Evolutionary conservation across 768 basidiomycete species (phyloP), one percentile per base, ranked within the genome.

Genomic region (Mycena kentingensis): DNA sequence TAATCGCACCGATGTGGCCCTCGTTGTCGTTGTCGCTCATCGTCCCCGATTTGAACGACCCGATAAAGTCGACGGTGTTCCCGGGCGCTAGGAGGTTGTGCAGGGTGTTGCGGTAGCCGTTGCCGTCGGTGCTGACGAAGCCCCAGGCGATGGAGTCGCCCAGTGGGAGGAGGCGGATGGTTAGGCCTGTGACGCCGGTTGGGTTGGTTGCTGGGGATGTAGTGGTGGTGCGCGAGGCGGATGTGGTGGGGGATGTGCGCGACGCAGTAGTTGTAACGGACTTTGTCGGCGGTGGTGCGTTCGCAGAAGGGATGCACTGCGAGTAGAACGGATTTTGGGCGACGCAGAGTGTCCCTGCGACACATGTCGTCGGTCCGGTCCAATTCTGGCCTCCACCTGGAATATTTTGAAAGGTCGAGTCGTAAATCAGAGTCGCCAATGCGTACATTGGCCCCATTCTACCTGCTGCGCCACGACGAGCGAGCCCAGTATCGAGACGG

Each of bases 1-100:
- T 54, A 1, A 44, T 57, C 10, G 34, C 39, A 4, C 55, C 59
- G 13, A 37, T 46, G n/a, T 60, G 51, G 1, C 59, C 59, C 31
- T 60, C 55, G 25, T 60, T 60, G 11, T 56, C 35, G 18, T 60
- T 60, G 43, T 60, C 59, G 24, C 24, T 38, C 59, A 60, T 60
- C 16, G 51, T 60, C 3, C 59, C 59, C 2, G 51, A 35, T 12
- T 52, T 43, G 26, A 57, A 22, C 5, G 55, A 57, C 7, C 59
- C 59, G n/a, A 60, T 57, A 21, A 57, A 60, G 22, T 60, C 55
- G 18, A 57, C 29, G 3, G 59, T 57, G 25, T 60, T 57, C 10
- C 55, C 55, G 13, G 59, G 18, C 44, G 42, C 46, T 18, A 60
- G 27, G 3, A 53, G 25, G 21, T 57, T 19, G 25, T 57, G 47